Evolutionary conservation across 768 basidiomycete genomes (phyloP).

Genomic region (Tricholoma flavovirens): DNA sequence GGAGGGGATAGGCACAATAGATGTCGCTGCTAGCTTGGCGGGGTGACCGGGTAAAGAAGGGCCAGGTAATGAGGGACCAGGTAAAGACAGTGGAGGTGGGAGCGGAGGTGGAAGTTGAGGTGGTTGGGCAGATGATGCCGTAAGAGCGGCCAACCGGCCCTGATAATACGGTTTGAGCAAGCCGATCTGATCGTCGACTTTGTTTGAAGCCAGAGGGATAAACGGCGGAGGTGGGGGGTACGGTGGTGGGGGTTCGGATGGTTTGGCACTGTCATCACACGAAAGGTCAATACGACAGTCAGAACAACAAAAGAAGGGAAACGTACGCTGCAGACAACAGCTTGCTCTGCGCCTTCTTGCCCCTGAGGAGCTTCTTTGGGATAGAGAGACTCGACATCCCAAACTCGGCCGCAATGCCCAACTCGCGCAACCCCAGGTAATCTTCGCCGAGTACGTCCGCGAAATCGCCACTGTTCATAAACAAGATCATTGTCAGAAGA

Average conservation of each 20-base stretch:
- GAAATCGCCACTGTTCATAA: constrained; percentile 81
- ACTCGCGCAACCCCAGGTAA: constrained; percentile 82
- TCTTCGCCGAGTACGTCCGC: constrained; percentile 87
- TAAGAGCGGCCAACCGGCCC: constrained; percentile 42
- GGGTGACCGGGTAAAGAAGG: constrained; percentile 1
- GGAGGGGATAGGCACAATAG: neutral
- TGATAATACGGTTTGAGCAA: constrained; percentile 76
- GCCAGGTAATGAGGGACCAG: constrained; percentile 14
- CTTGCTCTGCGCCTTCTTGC: constrained; percentile 45
- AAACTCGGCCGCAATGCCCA: constrained; percentile 84
- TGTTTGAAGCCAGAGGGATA: constrained; percentile 58
- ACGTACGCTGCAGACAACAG: constrained; percentile 45
- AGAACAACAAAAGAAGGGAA: constrained; percentile 1
- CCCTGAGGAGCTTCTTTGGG: constrained; percentile 71
- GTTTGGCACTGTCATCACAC: constrained; percentile 43
- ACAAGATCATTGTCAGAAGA: constrained; percentile 3
- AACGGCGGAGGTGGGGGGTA: constrained; percentile 85
- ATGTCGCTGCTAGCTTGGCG: neutral
- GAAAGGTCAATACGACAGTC: neutral
- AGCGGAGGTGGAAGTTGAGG: constrained; percentile 13
- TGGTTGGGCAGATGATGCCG: constrained; percentile 19
- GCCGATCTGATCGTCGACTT: constrained; percentile 77
- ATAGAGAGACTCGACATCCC: constrained; percentile 73
- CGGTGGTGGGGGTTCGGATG: constrained; percentile 70
- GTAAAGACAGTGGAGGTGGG: constrained; percentile 8